Percentiles rank a stretch among this genome's conserved stretches.
phyloP scores from a whole-genome alignment of 1,139 yeast genomes.

The Sugiyamaella pinicola region DNA sequence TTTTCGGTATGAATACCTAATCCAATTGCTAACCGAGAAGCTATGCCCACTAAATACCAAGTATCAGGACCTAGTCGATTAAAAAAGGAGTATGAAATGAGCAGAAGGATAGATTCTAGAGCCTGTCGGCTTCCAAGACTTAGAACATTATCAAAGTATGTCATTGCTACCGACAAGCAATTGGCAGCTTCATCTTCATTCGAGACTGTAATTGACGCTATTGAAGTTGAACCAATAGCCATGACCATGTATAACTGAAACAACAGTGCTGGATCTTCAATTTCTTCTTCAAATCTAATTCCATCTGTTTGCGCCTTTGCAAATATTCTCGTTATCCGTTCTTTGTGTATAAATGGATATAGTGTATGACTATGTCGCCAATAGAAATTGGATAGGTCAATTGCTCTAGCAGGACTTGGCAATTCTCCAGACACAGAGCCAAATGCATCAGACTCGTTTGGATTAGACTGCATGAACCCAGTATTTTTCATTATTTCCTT shows the following conservation, averaged over 20 bases:
- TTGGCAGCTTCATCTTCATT: constrained; percentile 31
- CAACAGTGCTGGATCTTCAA: constrained; percentile 28
- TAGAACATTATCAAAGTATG: constrained; percentile 24
- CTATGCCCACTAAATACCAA: constrained; percentile 51
- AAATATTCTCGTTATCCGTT: constrained; percentile 23
- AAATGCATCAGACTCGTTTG: not conserved
- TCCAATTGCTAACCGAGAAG: constrained; percentile 64
- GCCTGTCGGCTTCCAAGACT: constrained; percentile 27
- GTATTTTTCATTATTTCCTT: constrained; percentile 23
- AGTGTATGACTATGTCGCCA: constrained; percentile 33
- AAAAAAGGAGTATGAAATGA: constrained; percentile 34
- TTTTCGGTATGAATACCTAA: constrained; percentile 59
- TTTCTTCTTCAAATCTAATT: constrained; percentile 12
- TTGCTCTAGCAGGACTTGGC: constrained; percentile 27
- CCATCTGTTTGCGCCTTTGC: constrained; percentile 16
- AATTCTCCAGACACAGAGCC: constrained; percentile 8
- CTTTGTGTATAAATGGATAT: constrained; percentile 28
- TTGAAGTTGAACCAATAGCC: constrained; percentile 33
- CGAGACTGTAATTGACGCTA: constrained; percentile 31
- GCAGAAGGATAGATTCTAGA: constrained; percentile 29
- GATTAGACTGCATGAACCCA: constrained; percentile 21
- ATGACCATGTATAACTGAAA: constrained; percentile 32
- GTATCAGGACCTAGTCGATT: constrained; percentile 36
- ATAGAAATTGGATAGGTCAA: constrained; percentile 28
- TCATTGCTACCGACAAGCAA: constrained; percentile 28